phyloP scores from a whole-genome alignment of 192 early-diverging fungal species.

The Rhizophagus prolifer region DNA sequence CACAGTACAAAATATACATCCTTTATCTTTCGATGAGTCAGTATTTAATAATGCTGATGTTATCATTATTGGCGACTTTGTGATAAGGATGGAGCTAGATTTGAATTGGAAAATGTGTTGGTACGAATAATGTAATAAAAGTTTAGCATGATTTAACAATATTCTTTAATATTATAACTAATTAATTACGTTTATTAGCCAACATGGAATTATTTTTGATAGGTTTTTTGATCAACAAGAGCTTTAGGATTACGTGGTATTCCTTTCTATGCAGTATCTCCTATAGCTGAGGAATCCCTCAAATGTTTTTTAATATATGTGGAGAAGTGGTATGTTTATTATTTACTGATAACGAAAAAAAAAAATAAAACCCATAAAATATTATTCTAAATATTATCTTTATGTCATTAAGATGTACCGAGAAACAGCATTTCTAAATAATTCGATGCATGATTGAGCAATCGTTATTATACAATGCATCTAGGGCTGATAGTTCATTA shows the following conservation, averaged over 20 bases:
- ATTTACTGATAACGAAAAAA: too few species aligned
- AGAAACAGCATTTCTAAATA: slow-evolving; percentile 65
- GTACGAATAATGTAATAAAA: neutral
- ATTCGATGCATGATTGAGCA: slow-evolving; percentile 53
- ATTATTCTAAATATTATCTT: neutral
- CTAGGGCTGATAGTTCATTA: slow-evolving; percentile 30
- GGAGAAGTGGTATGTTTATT: slow-evolving; percentile 72
- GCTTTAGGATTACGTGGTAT: slow-evolving; percentile 55
- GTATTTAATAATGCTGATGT: slow-evolving; percentile 46
- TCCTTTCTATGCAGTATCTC: slow-evolving; percentile 71
- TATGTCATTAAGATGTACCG: slow-evolving; percentile 6
- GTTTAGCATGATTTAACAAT: too few species aligned
- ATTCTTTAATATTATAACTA: neutral
- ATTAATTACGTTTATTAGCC: slow-evolving; percentile 15
- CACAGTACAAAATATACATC: slow-evolving; percentile 45
- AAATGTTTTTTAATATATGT: slow-evolving; percentile 79
- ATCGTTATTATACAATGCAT: slow-evolving; percentile 36
- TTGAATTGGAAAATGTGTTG: slow-evolving; percentile 35
- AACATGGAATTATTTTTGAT: slow-evolving; percentile 66
- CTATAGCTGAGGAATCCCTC: slow-evolving; percentile 72
- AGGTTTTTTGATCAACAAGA: slow-evolving; percentile 54
- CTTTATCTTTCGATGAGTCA: slow-evolving; percentile 46
- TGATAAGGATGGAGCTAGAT: slow-evolving; percentile 33
- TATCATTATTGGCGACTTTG: slow-evolving; percentile 44
- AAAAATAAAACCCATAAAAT: too few species aligned